A percentile compares a stretch with the other conserved stretches of the same genome.
Conservation (phyloP, 2,329 filamentous ascomycete species). For the Ophiostoma sp. region DNA sequence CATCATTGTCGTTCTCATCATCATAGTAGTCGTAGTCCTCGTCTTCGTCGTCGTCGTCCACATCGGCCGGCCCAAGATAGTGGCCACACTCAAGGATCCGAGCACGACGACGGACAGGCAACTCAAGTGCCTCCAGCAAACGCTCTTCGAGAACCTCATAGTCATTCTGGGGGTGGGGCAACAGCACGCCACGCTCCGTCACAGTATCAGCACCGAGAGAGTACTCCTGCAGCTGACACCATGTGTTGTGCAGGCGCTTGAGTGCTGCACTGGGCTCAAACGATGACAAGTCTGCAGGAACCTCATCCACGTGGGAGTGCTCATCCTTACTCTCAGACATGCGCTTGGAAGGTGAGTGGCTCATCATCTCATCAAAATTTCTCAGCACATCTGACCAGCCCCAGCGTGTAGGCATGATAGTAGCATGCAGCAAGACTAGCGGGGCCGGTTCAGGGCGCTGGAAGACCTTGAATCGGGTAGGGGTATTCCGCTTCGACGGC, state of each 20-base stretch:
- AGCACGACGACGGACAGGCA: conserved; percentile 59
- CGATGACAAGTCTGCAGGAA: background rate
- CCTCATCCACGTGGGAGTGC: background rate
- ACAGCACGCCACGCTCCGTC: conserved; percentile 65
- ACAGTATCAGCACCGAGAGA: conserved; percentile 60
- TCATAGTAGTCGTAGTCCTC: conserved; percentile 46
- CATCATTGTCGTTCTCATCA: conserved; percentile 39
- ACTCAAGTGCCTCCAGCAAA: conserved; percentile 66
- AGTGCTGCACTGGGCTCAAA: conserved; percentile 41
- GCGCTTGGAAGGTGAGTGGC: conserved; percentile 19
- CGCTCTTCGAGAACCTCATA: conserved; percentile 76
- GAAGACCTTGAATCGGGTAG: conserved; percentile 52
- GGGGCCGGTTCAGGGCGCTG: conserved; percentile 48
- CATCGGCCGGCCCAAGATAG: conserved; percentile 60
- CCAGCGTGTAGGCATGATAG: conserved; percentile 65
- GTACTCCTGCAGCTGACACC: conserved; percentile 63
- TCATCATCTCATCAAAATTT: conserved; percentile 32
- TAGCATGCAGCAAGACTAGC: conserved; percentile 72
- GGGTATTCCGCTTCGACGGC: conserved; percentile 50
- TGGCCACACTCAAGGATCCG: conserved; percentile 71
- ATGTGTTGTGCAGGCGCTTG: conserved; percentile 55
- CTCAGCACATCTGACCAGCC: conserved; percentile 56
- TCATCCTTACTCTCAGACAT: background rate
- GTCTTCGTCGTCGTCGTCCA: conserved; percentile 37
- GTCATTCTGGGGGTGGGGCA: conserved; percentile 73